Conservation (phyloP, 2,329 filamentous ascomycete genomes). For the Neopestalotiopsis sp. region DNA sequence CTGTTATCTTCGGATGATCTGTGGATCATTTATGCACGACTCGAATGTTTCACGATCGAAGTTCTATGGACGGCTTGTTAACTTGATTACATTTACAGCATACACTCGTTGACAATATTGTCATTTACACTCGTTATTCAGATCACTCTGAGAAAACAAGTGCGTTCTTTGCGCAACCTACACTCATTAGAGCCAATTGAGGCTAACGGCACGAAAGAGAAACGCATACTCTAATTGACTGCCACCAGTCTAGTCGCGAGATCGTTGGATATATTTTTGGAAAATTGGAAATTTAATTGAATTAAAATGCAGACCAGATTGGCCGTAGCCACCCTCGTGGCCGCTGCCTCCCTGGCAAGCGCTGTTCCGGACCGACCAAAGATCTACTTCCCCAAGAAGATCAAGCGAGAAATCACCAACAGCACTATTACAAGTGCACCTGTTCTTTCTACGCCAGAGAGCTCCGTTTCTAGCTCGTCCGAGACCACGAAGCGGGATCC, state of each 20-base stretch:
- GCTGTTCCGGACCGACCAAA: slow-evolving; percentile 43
- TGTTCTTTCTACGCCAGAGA: slow-evolving; percentile 25
- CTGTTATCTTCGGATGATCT: slow-evolving; percentile 20
- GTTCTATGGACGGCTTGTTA: slow-evolving; percentile 21
- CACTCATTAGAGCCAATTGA: not conserved
- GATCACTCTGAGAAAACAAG: slow-evolving; percentile 44
- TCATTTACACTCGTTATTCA: slow-evolving; percentile 52
- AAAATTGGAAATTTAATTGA: slow-evolving; percentile 23
- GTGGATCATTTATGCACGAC: slow-evolving; percentile 26
- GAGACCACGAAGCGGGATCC: slow-evolving; percentile 29
- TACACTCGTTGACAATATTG: slow-evolving; percentile 48
- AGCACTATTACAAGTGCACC: slow-evolving; percentile 36
- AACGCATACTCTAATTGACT: slow-evolving; percentile 2
- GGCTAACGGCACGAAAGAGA: slow-evolving; percentile 12
- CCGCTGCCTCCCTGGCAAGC: slow-evolving; percentile 40
- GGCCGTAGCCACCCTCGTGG: slow-evolving; percentile 41
- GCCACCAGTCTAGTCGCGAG: not conserved
- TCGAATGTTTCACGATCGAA: not conserved
- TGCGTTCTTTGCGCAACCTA: slow-evolving; percentile 13
- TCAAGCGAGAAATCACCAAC: slow-evolving; percentile 45
- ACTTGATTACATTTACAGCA: slow-evolving; percentile 26
- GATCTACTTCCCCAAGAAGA: slow-evolving; percentile 49
- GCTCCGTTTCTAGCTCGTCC: slow-evolving; percentile 21
- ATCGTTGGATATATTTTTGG: not conserved
- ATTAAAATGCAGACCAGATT: slow-evolving; percentile 35